Conservation (phyloP, 2,329 filamentous ascomycete genomes). For the Colletotrichum musae region DNA sequence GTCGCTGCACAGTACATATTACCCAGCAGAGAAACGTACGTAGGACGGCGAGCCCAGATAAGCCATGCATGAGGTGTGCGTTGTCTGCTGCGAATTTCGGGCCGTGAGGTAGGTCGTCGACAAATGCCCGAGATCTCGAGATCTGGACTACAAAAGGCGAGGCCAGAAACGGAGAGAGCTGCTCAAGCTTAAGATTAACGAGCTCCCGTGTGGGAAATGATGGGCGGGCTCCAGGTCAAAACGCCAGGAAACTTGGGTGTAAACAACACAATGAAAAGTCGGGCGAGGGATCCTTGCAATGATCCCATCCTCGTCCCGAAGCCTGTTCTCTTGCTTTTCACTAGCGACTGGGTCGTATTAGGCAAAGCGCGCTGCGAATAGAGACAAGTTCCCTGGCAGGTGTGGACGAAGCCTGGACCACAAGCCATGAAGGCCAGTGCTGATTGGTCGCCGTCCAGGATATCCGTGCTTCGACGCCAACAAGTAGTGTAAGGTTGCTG, state of each 20-base stretch:
- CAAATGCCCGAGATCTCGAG: constrained; percentile 30
- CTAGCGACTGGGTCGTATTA: background rate
- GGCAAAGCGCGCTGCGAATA: constrained; percentile 4
- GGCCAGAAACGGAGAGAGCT: background rate
- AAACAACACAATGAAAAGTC: constrained; percentile 17
- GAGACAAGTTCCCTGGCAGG: constrained; percentile 13
- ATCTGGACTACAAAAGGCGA: constrained; percentile 22
- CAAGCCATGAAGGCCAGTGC: background rate
- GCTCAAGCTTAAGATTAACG: constrained; percentile 12
- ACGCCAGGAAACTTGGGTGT: background rate
- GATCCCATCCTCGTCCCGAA: constrained; percentile 17
- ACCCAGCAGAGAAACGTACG: too few species aligned
- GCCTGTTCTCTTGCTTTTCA: constrained; percentile 16
- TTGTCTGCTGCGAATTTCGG: too few species aligned
- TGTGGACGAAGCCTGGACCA: constrained; percentile 9
- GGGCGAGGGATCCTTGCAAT: constrained; percentile 30
- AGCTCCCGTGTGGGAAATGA: constrained; percentile 19
- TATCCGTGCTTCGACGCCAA: constrained; percentile 10
- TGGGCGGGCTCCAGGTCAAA: constrained; percentile 10
- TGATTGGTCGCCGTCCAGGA: constrained; percentile 10
- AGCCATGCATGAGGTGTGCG: too few species aligned
- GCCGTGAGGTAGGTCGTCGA: too few species aligned
- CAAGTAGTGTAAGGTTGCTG: background rate
- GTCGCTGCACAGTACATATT: too few species aligned
- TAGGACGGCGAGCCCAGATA: too few species aligned